Conservation (phyloP, 192 early-diverging fungal species). For the Geranomyces variabilis region DNA sequence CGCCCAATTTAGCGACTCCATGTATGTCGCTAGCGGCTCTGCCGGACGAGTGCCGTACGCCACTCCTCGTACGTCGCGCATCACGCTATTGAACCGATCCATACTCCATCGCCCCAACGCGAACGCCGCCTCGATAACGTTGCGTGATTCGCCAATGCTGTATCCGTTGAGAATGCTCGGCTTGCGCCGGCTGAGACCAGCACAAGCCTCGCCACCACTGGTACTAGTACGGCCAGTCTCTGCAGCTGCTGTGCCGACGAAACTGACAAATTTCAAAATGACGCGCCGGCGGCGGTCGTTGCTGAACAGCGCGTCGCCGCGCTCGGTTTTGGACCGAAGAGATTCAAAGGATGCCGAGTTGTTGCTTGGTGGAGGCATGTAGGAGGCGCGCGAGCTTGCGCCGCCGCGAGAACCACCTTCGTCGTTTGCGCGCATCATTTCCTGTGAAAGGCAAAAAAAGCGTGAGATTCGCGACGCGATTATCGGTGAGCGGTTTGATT, state of each 20-base stretch:
- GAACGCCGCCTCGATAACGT: constrained; percentile 36
- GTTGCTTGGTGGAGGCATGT: not conserved
- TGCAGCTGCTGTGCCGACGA: not conserved
- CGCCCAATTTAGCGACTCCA: constrained; percentile 34
- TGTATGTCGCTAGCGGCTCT: constrained; percentile 18
- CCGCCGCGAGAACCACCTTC: not conserved
- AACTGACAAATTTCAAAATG: constrained; percentile 20
- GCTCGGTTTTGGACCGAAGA: not conserved
- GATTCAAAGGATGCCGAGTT: not conserved
- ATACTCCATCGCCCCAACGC: constrained; percentile 40
- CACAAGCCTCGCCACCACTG: not conserved
- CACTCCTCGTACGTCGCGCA: constrained; percentile 26
- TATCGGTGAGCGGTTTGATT: no score
- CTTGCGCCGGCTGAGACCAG: not conserved
- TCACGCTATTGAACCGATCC: constrained; percentile 33
- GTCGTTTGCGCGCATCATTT: constrained; percentile 1
- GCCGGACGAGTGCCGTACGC: constrained; percentile 22
- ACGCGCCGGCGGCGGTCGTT: not conserved
- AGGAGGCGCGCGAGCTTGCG: not conserved
- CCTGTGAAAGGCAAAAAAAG: not conserved
- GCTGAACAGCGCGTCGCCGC: constrained; percentile 2
- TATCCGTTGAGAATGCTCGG: not conserved
- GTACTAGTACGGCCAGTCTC: not conserved
- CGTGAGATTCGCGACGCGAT: not conserved
- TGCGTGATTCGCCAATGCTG: not conserved